Base-by-base conservation (phyloP, 2,329 filamentous ascomycete species). In the Pyricularia sp. region DNA sequence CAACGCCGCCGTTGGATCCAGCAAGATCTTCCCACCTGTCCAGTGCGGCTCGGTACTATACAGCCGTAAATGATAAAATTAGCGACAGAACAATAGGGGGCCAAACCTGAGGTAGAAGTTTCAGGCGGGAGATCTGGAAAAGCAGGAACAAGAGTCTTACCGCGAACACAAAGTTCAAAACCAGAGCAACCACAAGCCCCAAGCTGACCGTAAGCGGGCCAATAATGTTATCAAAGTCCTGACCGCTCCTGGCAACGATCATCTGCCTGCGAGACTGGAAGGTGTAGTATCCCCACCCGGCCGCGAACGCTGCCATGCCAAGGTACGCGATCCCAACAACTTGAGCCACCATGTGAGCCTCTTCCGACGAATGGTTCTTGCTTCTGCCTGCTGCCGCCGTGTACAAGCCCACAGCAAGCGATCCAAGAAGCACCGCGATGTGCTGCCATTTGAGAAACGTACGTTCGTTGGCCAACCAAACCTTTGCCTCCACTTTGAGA, bases 391-490 rank as follows among this genome's bases (percentile, higher is more conserved):
- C 92, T 0, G 94, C 94, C 0, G 94, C 93, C 73, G 97, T 94
- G 81, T 94, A 97, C 31, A 99, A 82, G 26, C 90, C 92, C 14
- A 99, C 82, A 0, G 92, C 92, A 33, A 99, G 81, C 26, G 90
- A 89, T 55, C 93, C 94, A 28, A 99, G 88, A 17, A 99, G 84
- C 66, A 99, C 88, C 71, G 89, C 90, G 75, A 99, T 93, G 78
- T 98, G 94, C 82, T 98, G 92, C 95, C 95, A 99, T 79, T 97
- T 98, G 79, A 99, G 90, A 77, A 97, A 99, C 0, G 95, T 99
- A 71, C 95, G 90, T 81, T 99, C 94, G 79, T 99, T 99, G 68
- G 95, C 95, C 69, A 99, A 89, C 94, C 95, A 99, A 33, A 99
- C 94, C 80, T 99, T 99, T 71, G 93, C 93, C 81, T 99, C 95